Base-by-base conservation (phyloP, 1,139 yeast genomes). In the Kluyveromyces sp. region DNA sequence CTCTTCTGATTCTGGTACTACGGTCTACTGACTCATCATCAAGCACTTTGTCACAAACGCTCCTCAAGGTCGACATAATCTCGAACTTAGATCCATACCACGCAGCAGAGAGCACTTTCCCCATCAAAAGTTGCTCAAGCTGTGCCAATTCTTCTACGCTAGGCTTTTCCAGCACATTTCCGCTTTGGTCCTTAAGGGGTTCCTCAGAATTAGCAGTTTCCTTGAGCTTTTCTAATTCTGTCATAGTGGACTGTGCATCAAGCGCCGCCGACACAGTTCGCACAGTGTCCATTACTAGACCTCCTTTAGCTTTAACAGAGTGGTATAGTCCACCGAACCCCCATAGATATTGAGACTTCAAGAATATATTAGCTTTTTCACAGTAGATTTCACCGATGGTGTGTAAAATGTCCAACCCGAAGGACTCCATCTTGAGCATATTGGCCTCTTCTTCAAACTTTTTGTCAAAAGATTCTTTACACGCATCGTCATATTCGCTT, bases 31-130 rank as follows among this genome's bases (percentile, higher is more conserved):
- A 68, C 41, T 71, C 65, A 58, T 83, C 86, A 52, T 83, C 83
- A 42, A 92, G 69, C 3, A 88, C 81, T 39, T 66, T 67, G 59
- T 88, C 95, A 62, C 96, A 89, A 13, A 89, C 96, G 18, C 78
- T 86, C 46, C 96, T 70, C 30, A 87, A 71, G 0, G 95, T 86
- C n/a, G 92, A 77, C 59, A 85, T 92, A 46, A 89, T 84, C 63
- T 89, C 98, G 63, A 80, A 82, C 55, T 80, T 80, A 18, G 96
- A 85, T 0, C 96, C 97, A 40, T 83, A 82, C 98, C 98, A 89
- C 8, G 96, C 95, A 0, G 96, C 96, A 3, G 94, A 89, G 41
- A 89, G 70, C 2, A 89, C 89, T 61, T 89, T 92, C 33, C 96
- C 96, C 77, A 87, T 77, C 38, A 89, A 68, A 46, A 82, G 74